Conservation (phyloP, 2,329 filamentous ascomycete species). For the Trichoderma afroharzianum region DNA sequence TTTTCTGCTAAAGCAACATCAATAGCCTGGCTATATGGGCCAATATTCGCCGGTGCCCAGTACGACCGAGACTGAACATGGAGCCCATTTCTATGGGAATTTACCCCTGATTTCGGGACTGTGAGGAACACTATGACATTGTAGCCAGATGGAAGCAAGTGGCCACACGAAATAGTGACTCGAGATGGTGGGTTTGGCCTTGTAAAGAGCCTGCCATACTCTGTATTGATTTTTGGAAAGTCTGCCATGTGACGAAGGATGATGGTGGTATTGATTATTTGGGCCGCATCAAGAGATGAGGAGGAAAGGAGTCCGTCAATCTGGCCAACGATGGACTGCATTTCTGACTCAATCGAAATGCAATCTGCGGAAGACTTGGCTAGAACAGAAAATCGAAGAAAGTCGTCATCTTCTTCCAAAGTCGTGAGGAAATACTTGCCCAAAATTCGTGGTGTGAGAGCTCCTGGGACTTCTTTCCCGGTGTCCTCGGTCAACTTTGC, state of each 20-base stretch:
- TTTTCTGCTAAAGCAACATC: slow-evolving; percentile 38
- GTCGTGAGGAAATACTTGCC: background rate
- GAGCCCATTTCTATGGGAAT: slow-evolving; percentile 54
- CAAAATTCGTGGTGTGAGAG: background rate
- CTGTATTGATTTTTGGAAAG: slow-evolving; percentile 69
- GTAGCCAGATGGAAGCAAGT: slow-evolving; percentile 55
- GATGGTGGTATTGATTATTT: slow-evolving; percentile 58
- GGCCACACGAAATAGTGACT: slow-evolving; percentile 76
- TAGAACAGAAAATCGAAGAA: slow-evolving; percentile 39
- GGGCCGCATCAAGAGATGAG: slow-evolving; percentile 27
- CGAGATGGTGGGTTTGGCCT: slow-evolving; percentile 79
- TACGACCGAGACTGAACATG: slow-evolving; percentile 94
- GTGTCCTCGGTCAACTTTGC: background rate
- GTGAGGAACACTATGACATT: slow-evolving; percentile 59
- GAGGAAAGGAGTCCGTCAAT: slow-evolving; percentile 40
- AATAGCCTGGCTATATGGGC: slow-evolving; percentile 91
- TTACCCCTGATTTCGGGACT: slow-evolving; percentile 31
- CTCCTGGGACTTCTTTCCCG: background rate
- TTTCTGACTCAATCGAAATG: slow-evolving; percentile 45
- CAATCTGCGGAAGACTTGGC: slow-evolving; percentile 24
- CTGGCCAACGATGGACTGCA: slow-evolving; percentile 43
- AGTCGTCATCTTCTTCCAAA: slow-evolving; percentile 19
- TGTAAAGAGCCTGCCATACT: slow-evolving; percentile 73
- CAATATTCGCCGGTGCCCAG: slow-evolving; percentile 97
- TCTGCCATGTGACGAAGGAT: slow-evolving; percentile 75